phyloP scores from a whole-genome alignment of 768 basidiomycete genomes.

The Rhodotorula paludigena region DNA sequence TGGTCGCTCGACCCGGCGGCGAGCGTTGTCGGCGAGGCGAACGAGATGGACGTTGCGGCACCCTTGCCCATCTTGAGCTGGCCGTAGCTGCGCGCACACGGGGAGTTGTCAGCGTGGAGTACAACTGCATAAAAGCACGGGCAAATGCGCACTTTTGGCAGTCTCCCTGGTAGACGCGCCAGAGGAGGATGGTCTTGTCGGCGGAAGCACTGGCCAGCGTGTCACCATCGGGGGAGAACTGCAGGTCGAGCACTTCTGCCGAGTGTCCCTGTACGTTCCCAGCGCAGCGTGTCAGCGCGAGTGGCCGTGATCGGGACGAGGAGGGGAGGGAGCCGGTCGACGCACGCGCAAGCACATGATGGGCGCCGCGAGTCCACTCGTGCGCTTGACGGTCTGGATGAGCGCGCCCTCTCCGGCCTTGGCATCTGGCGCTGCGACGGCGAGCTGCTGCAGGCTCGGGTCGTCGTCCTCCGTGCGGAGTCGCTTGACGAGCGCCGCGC shows the following conservation, averaged over 20 bases:
- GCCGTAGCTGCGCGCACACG: constrained; percentile 71
- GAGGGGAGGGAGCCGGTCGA: constrained; percentile 42
- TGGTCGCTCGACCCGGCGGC: constrained; percentile 90
- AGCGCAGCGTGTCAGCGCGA: background rate
- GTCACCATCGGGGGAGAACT: constrained; percentile 90
- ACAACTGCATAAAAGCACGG: background rate
- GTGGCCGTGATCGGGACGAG: background rate
- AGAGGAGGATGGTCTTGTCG: constrained; percentile 76
- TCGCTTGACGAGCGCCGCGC: constrained; percentile 38
- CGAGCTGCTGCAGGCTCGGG: constrained; percentile 44
- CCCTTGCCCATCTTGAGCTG: constrained; percentile 80
- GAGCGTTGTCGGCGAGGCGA: constrained; percentile 56
- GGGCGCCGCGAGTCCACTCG: constrained; percentile 87
- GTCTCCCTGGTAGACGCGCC: constrained; percentile 42
- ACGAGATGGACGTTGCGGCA: constrained; percentile 69
- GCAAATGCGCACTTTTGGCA: constrained; percentile 30
- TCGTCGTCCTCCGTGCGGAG: constrained; percentile 42
- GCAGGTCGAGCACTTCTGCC: constrained; percentile 84
- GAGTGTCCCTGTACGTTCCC: constrained; percentile 43
- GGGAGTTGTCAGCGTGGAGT: too few species aligned
- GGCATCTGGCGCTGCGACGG: constrained; percentile 47
- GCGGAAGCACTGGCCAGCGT: constrained; percentile 87
- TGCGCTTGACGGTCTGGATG: constrained; percentile 66
- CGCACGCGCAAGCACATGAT: constrained; percentile 87
- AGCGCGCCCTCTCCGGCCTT: constrained; percentile 46